Base-by-base conservation (phyloP, 192 early-diverging fungal species). In the Oehlia diaphana region DNA sequence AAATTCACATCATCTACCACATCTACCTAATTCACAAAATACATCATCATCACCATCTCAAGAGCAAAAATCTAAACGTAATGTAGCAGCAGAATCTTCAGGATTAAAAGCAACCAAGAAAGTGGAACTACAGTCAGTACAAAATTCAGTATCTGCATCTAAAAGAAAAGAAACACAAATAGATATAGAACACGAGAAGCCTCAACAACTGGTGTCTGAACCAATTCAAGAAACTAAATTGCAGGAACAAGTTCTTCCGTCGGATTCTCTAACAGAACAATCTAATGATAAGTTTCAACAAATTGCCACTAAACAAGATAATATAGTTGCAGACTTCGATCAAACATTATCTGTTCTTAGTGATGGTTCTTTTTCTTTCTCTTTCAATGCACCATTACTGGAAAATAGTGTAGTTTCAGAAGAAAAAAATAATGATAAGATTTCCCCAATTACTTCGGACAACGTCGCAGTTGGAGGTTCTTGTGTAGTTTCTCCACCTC, bases 81-180 rank as follows among this genome's bases (percentile, higher is more conserved):
- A n/a, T 13, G 23, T n/a, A 39, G 19, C 31, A 12, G 74, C 14
- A 13, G 19, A 35, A n/a, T 23, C 35, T 7, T 37, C 26, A 76
- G n/a, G 49, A 26, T 16, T 16, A 76, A 80, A 81, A 39, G 74
- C 77, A 37, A 42, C 74, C 72, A 75, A 76, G 74, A 77, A 82
- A 79, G 7, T 31, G 14, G n/a, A 26, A 8, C 47, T 50, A 76
- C n/a, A 67, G 58, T 53, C 58, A 77, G 64, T 64, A 53, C 44
- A 58, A 53, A 2, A 63, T 76, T 13, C 74, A 75, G n/a, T 33
- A 78, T 19, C 67, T 77, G 58, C 58, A 63, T 31, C 74, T 78
- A 67, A 70, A 75, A 63, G 39, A 77, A 33, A 74, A 72, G 78
- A 76, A 74, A 26, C 63, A n/a, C 14, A 79, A 14, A 33, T 62